Evolutionary conservation across 2,329 filamentous ascomycete genomes (phyloP), one percentile per base, ranked within the genome.

Genomic region (Claviceps citrina): DNA sequence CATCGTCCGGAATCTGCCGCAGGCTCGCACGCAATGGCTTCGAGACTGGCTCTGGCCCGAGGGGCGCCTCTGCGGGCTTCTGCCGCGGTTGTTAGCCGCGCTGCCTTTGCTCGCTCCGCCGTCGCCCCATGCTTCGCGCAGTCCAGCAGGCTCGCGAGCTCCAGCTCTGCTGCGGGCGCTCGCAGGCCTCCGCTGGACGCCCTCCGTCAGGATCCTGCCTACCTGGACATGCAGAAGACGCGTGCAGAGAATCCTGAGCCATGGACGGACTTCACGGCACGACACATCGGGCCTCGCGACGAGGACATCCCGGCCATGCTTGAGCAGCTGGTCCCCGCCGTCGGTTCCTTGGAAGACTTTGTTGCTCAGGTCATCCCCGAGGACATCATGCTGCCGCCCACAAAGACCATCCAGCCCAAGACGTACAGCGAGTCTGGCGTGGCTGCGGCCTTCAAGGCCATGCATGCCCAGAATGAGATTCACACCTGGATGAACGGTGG

Each of bases 241-340:
- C 41, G 41, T 27, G 44, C 39, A 25, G 47, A 47, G 36, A 43
- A 50, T 38, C 42, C 43, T 12, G 38, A 46, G 34, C 49, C 51
- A 20, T 52, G 49, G 50, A 46, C 42, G 47, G 48, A 55, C 31
- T 93, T 94, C 54, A 70, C 81, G 41, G 72, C 81, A 43, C 77
- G 89, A 36, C 89, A 95, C 62, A 93, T 95, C 62, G 87, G 87
- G 1, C 86, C 86, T 3, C 78, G 80, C 38, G 69, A 78, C 26
- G 64, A 69, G 33, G 78, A 83, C 40, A 73, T 78, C 1, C 66
- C 77, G 48, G 67, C 78, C 53, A 95, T 96, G 89, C 76, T 95
- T 44, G 73, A 78, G 51, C 71, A 71, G 1, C 68, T 96, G 31
- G 78, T 84, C 43, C 84, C 85, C 15, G 82, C 84, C 0, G 80